Evolutionary conservation across 495 filamentous ascomycete genomes (phyloP).

Genomic region (Cercophora scortea): DNA sequence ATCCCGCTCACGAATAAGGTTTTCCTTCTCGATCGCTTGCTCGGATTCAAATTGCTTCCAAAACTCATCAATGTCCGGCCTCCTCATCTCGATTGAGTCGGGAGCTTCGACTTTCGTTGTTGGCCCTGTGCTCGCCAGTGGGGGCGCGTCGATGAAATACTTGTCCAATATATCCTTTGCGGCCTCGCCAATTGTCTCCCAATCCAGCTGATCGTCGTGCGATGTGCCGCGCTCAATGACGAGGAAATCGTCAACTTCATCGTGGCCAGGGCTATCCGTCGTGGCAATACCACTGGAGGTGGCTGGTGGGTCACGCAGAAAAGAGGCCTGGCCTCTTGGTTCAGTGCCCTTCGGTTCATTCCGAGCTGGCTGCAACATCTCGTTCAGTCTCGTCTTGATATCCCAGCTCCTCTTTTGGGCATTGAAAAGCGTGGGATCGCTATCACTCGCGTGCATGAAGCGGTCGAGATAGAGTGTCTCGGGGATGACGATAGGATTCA

Average conservation of each 20-base stretch:
- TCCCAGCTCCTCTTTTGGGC: conserved; percentile 65
- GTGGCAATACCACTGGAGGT: background rate
- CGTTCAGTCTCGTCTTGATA: conserved; percentile 56
- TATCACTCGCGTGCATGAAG: conserved; percentile 62
- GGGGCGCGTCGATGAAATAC: too few relatives aligned
- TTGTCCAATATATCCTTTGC: background rate
- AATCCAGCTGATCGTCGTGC: too few relatives aligned
- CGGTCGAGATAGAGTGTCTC: conserved; percentile 81
- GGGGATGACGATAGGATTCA: conserved; percentile 64
- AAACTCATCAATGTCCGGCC: background rate
- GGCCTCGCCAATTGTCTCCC: background rate
- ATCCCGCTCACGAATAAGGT: conserved; percentile 30
- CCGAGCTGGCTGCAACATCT: conserved; percentile 30
- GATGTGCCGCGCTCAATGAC: background rate
- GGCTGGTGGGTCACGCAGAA: background rate
- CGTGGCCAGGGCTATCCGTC: background rate
- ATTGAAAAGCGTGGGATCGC: conserved; percentile 47
- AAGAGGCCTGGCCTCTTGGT: background rate
- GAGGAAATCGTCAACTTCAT: conserved; percentile 11
- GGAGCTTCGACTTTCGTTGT: background rate
- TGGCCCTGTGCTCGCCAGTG: too few relatives aligned
- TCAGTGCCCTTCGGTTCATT: conserved; percentile 13
- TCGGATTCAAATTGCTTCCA: background rate
- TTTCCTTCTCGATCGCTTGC: background rate
- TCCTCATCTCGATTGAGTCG: background rate